Evolutionary conservation across 495 filamentous ascomycete genomes (phyloP).

Genomic region (Sphaerosporella brunnea): DNA sequence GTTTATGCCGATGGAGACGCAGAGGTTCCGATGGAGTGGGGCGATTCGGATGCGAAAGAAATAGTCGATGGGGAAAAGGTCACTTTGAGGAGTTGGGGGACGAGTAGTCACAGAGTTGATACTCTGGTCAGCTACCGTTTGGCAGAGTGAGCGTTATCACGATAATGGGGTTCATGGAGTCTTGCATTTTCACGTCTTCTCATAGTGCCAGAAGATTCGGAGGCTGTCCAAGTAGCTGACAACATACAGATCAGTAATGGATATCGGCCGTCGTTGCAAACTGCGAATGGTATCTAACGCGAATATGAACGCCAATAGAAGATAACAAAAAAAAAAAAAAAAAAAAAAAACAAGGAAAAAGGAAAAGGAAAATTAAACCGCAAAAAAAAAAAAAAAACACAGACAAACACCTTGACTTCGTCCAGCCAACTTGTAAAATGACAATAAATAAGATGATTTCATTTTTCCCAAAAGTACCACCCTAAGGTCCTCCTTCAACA

Average conservation of each 20-base stretch:
- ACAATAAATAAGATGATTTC: no score
- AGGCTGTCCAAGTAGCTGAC: no score
- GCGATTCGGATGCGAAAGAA: constrained; percentile 95
- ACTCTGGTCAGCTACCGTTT: constrained; percentile 82
- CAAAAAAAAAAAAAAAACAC: not conserved
- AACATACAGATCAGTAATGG: no score
- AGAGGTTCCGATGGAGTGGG: constrained; percentile 96
- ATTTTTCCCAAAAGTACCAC: not conserved
- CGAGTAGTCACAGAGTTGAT: constrained; percentile 78
- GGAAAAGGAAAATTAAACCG: no score
- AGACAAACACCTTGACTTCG: not conserved
- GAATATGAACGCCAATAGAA: no score
- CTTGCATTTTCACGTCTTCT: no score
- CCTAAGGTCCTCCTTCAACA: not conserved
- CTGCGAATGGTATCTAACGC: not conserved
- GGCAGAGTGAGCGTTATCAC: constrained; percentile 28
- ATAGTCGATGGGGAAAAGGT: constrained; percentile 93
- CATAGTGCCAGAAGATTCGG: no score
- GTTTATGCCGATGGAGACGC: constrained; percentile 95
- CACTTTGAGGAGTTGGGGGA: constrained; percentile 86
- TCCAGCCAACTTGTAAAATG: no score
- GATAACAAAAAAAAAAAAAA: no score
- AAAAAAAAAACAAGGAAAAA: no score
- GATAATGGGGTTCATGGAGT: no score
- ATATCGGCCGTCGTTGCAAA: not conserved